Base-by-base conservation (phyloP, 352 stramenopile genomes). In the Phytophthora pistaciae region DNA sequence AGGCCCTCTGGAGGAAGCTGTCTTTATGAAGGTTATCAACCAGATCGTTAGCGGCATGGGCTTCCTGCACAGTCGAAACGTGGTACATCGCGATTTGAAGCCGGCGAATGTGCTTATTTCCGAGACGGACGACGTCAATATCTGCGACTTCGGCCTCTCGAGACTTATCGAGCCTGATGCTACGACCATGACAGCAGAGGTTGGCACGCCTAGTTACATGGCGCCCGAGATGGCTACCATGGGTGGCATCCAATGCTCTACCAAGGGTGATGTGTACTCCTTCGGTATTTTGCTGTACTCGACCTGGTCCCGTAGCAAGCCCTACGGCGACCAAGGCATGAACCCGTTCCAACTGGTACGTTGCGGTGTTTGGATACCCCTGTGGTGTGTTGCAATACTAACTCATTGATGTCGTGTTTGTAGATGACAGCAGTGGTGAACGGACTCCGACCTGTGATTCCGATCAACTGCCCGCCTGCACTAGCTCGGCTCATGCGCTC, bases 61-160 rank as follows among this genome's bases (percentile, higher is more conserved):
- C 11, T 98, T 98, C 75, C 70, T 98, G 53, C 86, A 90, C 86
- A 98, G 83, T 71, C 86, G 89, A 44, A 93, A 85, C 52, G 89
- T 96, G 31, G 89, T 96, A 55, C 89, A 96, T 65, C 83, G 88
- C 33, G 95, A 98, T 60, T 71, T 98, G n/a, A 98, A 99, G 64
- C 96, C 96, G 14, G 92, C 91, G 16, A 99, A 99, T 72, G 91
- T 99, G 53, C 84, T 98, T 25, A 96, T 98, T 60, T 93, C 94
- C 49, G 89, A 95, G 44, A 93, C 81, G 38, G 91, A 97, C 54
- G 86, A 97, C 54, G 79, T 98, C 27, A 98, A 98, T 68, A 93
- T 99, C 56, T 98, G 95, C 64, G 94, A 98, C 76, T 98, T 98
- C 80, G 96, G 96, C 2, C 87, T 99, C 21, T 97, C 89, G 29